phyloP scores from a whole-genome alignment of 2,329 filamentous ascomycete species.

The Teratosphaeria pseudoeucalypti region DNA sequence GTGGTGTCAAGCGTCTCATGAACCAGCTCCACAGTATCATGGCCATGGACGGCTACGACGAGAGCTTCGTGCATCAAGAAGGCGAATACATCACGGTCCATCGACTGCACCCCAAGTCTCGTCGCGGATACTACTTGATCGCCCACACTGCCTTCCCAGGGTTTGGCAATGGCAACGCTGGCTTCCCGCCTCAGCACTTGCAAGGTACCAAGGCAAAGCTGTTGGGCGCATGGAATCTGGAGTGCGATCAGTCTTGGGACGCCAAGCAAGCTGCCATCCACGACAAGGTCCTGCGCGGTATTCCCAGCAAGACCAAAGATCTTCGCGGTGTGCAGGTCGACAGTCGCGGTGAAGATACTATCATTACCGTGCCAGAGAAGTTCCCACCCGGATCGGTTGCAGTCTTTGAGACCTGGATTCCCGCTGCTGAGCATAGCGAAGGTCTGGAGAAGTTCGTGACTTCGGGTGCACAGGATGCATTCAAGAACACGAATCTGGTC shows the following conservation, averaged over 20 bases:
- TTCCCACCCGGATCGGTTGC: conserved; percentile 93
- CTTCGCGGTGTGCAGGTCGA: conserved; percentile 66
- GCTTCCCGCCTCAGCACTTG: conserved; percentile 68
- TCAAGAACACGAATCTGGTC: conserved; percentile 60
- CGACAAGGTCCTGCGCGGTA: conserved; percentile 65
- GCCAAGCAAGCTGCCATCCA: conserved; percentile 52
- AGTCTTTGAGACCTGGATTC: conserved; percentile 92
- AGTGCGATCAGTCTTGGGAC: conserved; percentile 70
- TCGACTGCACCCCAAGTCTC: conserved; percentile 79
- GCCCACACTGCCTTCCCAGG: conserved; percentile 93
- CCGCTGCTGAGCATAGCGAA: conserved; percentile 69
- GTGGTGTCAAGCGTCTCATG: conserved; percentile 78
- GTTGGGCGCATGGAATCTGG: conserved; percentile 83
- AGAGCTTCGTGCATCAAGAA: conserved; percentile 94
- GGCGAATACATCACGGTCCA: conserved; percentile 95
- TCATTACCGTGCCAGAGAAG: conserved; percentile 67
- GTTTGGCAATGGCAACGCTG: conserved; percentile 73
- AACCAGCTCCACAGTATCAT: conserved; percentile 93
- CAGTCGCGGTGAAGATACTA: conserved; percentile 60
- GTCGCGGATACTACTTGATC: conserved; percentile 90
- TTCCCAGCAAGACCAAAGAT: conserved; percentile 73
- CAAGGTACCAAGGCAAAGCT: conserved; percentile 75
- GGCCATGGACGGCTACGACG: conserved; percentile 88
- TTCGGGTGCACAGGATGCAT: conserved; percentile 67
- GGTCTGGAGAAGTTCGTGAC: conserved; percentile 82